A percentile compares a stretch with the other conserved stretches of the same genome.
These are phyloP conservation scores for Corymbia maculata DNA, from an alignment of 345 rosid species.

Conservation along the genomic window DNA sequence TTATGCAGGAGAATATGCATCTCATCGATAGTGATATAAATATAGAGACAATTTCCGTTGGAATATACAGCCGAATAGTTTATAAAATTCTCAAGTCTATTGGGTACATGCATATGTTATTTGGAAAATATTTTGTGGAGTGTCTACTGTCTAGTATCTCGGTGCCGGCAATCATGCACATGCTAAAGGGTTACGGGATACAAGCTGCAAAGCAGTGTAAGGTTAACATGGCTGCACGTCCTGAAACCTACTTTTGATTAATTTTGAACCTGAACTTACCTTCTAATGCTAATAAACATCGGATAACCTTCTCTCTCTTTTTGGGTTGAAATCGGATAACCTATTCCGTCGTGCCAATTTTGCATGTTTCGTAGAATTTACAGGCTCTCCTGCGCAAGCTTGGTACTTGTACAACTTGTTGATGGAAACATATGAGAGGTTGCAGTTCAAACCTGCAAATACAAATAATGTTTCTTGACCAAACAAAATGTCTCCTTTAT, in stretches of 20 bases:
- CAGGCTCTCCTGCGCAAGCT: neutral
- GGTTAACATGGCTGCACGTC: neutral
- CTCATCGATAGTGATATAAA: neutral
- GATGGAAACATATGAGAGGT: neutral
- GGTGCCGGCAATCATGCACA: neutral
- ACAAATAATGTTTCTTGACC: neutral
- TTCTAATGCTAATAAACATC: neutral
- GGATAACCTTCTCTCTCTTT: neutral
- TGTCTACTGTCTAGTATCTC: neutral
- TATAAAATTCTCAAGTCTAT: neutral
- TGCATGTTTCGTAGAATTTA: neutral
- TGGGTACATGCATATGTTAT: neutral
- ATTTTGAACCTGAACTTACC: neutral
- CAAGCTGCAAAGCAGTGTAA: neutral
- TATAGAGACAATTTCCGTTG: neutral
- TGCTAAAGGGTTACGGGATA: neutral
- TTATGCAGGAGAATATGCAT: neutral
- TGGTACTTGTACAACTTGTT: neutral
- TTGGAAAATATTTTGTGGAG: neutral
- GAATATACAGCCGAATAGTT: neutral
- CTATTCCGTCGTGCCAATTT: neutral
- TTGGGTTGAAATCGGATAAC: no score
- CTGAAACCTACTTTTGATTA: neutral
- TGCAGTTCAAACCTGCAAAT: neutral
- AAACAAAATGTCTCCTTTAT: neutral